These are phyloP conservation scores for Lactifluus pinguis DNA, from an alignment of 768 basidiomycete species.

Conservation along the genomic window DNA sequence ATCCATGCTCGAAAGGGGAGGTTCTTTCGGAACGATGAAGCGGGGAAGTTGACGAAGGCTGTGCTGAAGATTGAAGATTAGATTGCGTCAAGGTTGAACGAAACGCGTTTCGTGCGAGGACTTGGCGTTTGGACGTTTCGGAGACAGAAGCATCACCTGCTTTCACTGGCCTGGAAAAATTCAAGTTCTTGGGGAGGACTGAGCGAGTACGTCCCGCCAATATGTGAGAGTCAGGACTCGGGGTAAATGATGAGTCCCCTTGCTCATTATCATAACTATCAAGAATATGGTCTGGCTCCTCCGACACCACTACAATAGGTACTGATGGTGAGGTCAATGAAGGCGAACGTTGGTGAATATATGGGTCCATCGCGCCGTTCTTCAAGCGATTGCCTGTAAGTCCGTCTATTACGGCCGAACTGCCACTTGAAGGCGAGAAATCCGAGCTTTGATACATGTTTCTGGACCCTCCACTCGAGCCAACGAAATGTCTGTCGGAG, in stretches of 20 bases:
- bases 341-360: slow-evolving; percentile 12
- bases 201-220: slow-evolving; percentile 34
- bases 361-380: slow-evolving; percentile 16
- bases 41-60: background rate
- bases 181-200: slow-evolving; percentile 37
- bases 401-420: background rate
- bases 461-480: background rate
- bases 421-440: background rate
- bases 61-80: background rate
- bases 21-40: slow-evolving; percentile 5
- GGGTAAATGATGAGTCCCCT: slow-evolving; percentile 20
- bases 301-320: slow-evolving; percentile 47
- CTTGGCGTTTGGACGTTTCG: slow-evolving; percentile 33
- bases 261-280: background rate
- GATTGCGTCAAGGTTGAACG: slow-evolving; percentile 3
- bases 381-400: background rate
- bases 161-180: slow-evolving; percentile 58
- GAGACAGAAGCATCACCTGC: slow-evolving; percentile 34
- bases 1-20: no score
- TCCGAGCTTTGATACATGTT: background rate
- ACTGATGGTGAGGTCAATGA: slow-evolving; percentile 23
- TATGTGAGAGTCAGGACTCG: slow-evolving; percentile 13
- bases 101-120: slow-evolving; percentile 52
- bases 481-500: background rate
- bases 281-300: slow-evolving; percentile 23